Evolutionary conservation across 2,329 filamentous ascomycete genomes (phyloP).

Genomic region (Purpureocillium lavendulum): DNA sequence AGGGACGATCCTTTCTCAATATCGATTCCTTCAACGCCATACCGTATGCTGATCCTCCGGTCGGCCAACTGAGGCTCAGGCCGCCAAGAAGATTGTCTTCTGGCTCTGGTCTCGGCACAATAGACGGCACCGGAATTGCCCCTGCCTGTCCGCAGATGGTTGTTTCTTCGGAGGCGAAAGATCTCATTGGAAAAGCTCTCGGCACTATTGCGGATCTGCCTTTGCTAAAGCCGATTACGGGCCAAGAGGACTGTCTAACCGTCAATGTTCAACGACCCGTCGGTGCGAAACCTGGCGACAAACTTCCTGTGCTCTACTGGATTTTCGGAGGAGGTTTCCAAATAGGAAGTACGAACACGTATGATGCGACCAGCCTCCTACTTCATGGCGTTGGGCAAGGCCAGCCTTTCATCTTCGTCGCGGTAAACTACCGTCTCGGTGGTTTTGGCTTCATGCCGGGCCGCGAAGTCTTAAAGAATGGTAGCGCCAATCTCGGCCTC

Average conservation of each 20-base stretch:
- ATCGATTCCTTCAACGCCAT: constrained; percentile 69
- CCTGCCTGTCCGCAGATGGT: constrained; percentile 66
- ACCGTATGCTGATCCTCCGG: constrained; percentile 64
- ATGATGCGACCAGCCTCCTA: constrained; percentile 42
- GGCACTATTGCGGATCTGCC: constrained; percentile 45
- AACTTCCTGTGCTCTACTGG: constrained; percentile 62
- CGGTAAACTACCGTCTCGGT: constrained; percentile 69
- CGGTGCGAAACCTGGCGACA: constrained; percentile 43
- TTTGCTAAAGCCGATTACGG: constrained; percentile 45
- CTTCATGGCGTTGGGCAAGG: constrained; percentile 30
- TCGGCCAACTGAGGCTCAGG: constrained; percentile 57
- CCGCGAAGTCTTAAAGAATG: constrained; percentile 57
- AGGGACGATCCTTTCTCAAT: constrained; percentile 32
- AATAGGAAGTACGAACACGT: constrained; percentile 41
- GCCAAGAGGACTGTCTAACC: constrained; percentile 57
- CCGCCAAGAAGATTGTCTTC: constrained; percentile 53
- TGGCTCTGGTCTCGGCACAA: constrained; percentile 48
- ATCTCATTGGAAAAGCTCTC: constrained; percentile 33
- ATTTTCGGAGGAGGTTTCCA: constrained; percentile 63
- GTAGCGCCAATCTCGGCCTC: constrained; percentile 61
- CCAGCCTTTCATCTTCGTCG: constrained; percentile 61
- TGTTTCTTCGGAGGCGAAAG: constrained; percentile 38
- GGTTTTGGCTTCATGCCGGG: constrained; percentile 69
- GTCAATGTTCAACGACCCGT: constrained; percentile 51
- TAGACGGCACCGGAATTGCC: constrained; percentile 49